Evolutionary conservation across 2,329 filamentous ascomycete species (phyloP), one percentile per base, ranked within the genome.

Genomic region (Pseudopyrenochaeta lycopersici): DNA sequence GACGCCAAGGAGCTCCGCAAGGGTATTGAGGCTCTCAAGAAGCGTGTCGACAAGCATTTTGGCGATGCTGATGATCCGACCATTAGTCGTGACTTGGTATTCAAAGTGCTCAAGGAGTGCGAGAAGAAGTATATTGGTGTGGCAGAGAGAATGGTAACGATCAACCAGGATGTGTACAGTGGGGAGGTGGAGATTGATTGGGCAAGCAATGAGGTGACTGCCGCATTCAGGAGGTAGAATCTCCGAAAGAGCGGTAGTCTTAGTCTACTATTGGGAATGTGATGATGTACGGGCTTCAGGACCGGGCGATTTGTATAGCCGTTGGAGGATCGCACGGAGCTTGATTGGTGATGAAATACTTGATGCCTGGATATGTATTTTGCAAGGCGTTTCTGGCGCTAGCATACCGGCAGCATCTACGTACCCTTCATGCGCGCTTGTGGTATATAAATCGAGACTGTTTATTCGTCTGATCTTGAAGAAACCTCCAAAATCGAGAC

Each of bases 31-130:
- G 85, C 91, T 48, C 82, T 98, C 63, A 89, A 89, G 68, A 97
- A 96, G 80, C 86, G 94, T 44, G 91, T 98, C 1, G 94, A 98
- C 78, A 99, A 98, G 80, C 94, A 98, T 76, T 98, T 98, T 81
- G 92, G 92, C 38, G 92, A 96, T 63, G 90, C 88, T 4, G 92
- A 96, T 64, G 90, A 93, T 59, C 86, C 87, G 49, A 84, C 80
- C 18, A 80, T 89, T 48, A 89, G 86, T 65, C 77, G 83, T 7
- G 82, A 80, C 46, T 69, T 89, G 45, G 84, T 88, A 20, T 75
- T 76, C 39, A 85, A 86, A 71, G 86, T 89, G 23, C 77, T 85
- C 44, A 83, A 82, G 51, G 84, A 84, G 68, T 88, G 85, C 59
- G 85, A 87, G 72, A 73, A 73, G 31, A 80, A 80, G 35, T 89